phyloP scores from a whole-genome alignment of 2,329 filamentous ascomycete genomes.

The Ophiostoma sp. region DNA sequence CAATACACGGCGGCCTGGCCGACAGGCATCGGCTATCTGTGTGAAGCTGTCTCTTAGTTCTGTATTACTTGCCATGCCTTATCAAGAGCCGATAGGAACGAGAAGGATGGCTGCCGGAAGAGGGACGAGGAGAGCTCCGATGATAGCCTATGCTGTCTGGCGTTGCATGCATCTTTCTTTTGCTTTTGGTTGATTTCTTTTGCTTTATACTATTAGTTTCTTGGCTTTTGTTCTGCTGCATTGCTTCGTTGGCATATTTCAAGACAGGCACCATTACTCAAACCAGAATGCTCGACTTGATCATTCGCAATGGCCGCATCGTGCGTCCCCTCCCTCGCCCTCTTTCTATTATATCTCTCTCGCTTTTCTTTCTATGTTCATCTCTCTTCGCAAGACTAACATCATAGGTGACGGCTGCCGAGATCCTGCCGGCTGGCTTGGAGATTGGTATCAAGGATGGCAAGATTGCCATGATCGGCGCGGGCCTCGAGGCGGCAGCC shows the following conservation, averaged over 20 bases:
- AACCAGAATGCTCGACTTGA: slow-evolving; percentile 33
- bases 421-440: slow-evolving; percentile 34
- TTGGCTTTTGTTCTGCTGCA: background rate
- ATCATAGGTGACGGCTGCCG: slow-evolving; percentile 33
- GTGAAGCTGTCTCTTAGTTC: background rate
- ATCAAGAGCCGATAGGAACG: slow-evolving; percentile 5
- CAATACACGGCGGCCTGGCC: background rate
- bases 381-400: background rate
- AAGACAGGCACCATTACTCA: background rate
- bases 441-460: slow-evolving; percentile 41
- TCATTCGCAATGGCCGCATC: slow-evolving; percentile 41
- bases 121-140: background rate
- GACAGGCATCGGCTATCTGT: background rate
- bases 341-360: background rate
- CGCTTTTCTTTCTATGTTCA: background rate
- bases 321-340: slow-evolving; percentile 27
- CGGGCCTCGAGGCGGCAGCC: slow-evolving; percentile 33
- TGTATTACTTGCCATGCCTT: background rate
- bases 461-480: slow-evolving; percentile 39
- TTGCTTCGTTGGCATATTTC: background rate
- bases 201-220: background rate
- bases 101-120: background rate
- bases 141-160: background rate
- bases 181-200: background rate
- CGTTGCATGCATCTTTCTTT: background rate